These are phyloP conservation scores for Clonostachys byssicola DNA, from an alignment of 2,329 filamentous ascomycete species.

Conservation along the genomic window DNA sequence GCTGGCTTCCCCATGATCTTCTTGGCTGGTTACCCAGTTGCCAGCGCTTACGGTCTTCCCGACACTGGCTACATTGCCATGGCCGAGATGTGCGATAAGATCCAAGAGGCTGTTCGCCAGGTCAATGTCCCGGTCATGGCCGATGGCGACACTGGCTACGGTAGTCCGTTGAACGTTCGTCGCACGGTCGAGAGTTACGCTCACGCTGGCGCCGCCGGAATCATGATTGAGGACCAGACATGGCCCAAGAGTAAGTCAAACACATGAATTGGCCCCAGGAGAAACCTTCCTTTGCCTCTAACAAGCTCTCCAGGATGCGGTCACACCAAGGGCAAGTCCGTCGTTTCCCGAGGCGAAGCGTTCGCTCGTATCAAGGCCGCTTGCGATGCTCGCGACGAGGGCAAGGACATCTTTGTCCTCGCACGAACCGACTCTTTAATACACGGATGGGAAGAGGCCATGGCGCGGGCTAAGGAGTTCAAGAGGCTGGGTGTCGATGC, in stretches of 20 bases:
- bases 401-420: slow-evolving; percentile 37
- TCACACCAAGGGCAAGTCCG: slow-evolving; percentile 39
- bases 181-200: slow-evolving; percentile 37
- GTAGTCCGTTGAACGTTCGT: slow-evolving; percentile 39
- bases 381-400: slow-evolving; percentile 36
- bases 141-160: slow-evolving; percentile 43
- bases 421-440: slow-evolving; percentile 37
- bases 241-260: slow-evolving; percentile 37
- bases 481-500: slow-evolving; percentile 36
- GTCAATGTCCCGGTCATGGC: slow-evolving; percentile 33
- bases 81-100: slow-evolving; percentile 36
- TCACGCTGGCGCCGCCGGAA: slow-evolving; percentile 27
- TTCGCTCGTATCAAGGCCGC: slow-evolving; percentile 40
- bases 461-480: slow-evolving; percentile 31
- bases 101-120: slow-evolving; percentile 32
- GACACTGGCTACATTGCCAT: slow-evolving; percentile 45
- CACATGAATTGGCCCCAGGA: not conserved
- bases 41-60: slow-evolving; percentile 32
- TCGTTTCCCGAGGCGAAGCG: slow-evolving; percentile 37
- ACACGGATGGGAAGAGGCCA: slow-evolving; percentile 36
- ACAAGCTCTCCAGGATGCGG: slow-evolving; percentile 11
- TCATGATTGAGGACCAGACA: slow-evolving; percentile 41
- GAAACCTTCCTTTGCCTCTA: not conserved
- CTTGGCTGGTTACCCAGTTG: slow-evolving; percentile 33
- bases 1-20: slow-evolving; percentile 40